phyloP scores from a whole-genome alignment of 2,329 filamentous ascomycete genomes.

The Stenocarpella maydis region DNA sequence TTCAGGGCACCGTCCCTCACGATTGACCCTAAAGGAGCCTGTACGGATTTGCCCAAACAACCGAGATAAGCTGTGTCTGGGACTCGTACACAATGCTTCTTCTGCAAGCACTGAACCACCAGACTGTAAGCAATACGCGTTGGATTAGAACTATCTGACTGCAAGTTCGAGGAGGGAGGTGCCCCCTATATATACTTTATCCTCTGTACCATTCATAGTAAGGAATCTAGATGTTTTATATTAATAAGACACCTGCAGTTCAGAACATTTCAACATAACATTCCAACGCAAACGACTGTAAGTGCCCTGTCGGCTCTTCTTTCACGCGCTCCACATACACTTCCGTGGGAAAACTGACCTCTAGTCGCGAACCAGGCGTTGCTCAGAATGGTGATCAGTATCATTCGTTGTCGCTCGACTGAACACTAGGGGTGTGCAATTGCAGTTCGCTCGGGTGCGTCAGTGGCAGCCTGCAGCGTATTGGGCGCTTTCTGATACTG shows the following conservation, averaged over 20 bases:
- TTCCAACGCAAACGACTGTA: no score
- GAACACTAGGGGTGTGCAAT: not conserved
- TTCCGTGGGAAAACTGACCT: not conserved
- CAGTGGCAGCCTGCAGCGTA: no score
- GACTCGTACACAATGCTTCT: not conserved
- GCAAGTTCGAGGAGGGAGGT: no score
- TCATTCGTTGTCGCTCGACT: not conserved
- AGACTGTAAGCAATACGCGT: no score
- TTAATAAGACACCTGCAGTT: no score
- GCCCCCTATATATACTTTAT: no score
- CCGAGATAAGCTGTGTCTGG: not conserved
- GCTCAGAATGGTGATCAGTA: not conserved
- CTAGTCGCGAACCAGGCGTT: not conserved
- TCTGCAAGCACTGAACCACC: not conserved
- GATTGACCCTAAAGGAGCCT: not conserved
- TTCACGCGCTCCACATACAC: accelerated
- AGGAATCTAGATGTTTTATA: no score
- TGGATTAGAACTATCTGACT: no score
- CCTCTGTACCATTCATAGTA: no score
- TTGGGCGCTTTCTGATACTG: no score
- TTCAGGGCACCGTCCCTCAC: not conserved
- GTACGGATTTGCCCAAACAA: not conserved
- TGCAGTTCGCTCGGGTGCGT: no score
- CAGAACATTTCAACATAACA: no score
- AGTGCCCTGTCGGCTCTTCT: not conserved